phyloP scores from a whole-genome alignment of 2,329 filamentous ascomycete species.

The Fusarium camptoceras region DNA sequence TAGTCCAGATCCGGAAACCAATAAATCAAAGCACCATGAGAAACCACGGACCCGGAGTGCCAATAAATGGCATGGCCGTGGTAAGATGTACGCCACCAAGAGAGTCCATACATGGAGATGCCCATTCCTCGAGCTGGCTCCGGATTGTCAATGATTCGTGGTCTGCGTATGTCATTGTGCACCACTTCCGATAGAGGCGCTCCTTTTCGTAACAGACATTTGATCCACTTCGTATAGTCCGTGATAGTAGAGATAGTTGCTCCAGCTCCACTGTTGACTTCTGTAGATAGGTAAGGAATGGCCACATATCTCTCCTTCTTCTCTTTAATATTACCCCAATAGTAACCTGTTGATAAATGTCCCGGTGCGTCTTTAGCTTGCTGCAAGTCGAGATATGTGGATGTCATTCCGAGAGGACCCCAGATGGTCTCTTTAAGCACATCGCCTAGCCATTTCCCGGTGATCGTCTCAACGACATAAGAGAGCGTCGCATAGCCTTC shows the following conservation, averaged over 20 bases:
- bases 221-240: slow-evolving; percentile 66
- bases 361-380: slow-evolving; percentile 44
- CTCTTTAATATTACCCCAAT: slow-evolving; percentile 49
- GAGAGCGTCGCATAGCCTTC: slow-evolving; percentile 60
- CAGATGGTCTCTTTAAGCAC: slow-evolving; percentile 58
- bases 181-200: slow-evolving; percentile 41
- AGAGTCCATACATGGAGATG: slow-evolving; percentile 46
- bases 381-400: slow-evolving; percentile 52
- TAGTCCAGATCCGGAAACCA: slow-evolving; percentile 51
- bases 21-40: slow-evolving; percentile 46
- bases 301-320: slow-evolving; percentile 35
- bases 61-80: slow-evolving; percentile 46
- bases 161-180: slow-evolving; percentile 48
- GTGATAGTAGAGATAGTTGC: slow-evolving; percentile 58
- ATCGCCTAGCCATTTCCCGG: slow-evolving; percentile 52
- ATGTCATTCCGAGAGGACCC: slow-evolving; percentile 60
- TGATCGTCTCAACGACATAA: slow-evolving; percentile 60
- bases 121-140: slow-evolving; percentile 27
- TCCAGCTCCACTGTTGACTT: slow-evolving; percentile 54
- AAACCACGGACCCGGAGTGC: slow-evolving; percentile 48
- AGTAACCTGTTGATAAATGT: slow-evolving; percentile 57
- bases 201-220: slow-evolving; percentile 55
- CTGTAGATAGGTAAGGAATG: slow-evolving; percentile 43
- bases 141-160: slow-evolving; percentile 49
- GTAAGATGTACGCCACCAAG: slow-evolving; percentile 47